Evolutionary conservation across 2,329 filamentous ascomycete genomes (phyloP).

Genomic region (Paecilomyces formosus): DNA sequence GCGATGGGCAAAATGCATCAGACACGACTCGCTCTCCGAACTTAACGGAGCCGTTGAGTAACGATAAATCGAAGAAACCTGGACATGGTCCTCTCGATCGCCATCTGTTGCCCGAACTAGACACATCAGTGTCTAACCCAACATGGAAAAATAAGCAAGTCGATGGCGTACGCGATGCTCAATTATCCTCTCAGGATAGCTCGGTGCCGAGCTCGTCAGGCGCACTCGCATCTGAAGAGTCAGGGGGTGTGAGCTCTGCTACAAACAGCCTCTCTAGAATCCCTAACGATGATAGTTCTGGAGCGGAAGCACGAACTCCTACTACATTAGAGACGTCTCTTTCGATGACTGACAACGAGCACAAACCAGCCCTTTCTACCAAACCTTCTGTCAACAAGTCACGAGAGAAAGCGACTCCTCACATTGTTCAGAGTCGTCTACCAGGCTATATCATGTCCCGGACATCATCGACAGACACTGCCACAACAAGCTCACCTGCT

Average conservation of each 20-base stretch:
- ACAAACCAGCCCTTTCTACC: conserved; percentile 16
- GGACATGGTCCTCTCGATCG: conserved; percentile 13
- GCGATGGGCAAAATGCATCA: conserved; percentile 14
- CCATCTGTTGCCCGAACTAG: conserved; percentile 20
- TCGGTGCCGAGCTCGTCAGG: conserved; percentile 21
- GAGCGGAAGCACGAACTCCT: conserved; percentile 20
- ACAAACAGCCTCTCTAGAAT: conserved; percentile 23
- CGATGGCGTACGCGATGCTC: conserved; percentile 16
- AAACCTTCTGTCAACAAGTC: conserved; percentile 18
- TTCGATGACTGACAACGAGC: conserved; percentile 23
- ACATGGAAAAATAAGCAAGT: conserved; percentile 16
- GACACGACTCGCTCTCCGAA: conserved; percentile 14
- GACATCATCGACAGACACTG: conserved; percentile 34
- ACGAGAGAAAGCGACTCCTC: conserved; percentile 26
- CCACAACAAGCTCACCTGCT: conserved; percentile 36
- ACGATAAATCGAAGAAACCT: conserved; percentile 18
- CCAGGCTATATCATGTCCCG: conserved; percentile 37
- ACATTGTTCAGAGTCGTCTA: conserved; percentile 39
- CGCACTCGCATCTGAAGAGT: conserved; percentile 21
- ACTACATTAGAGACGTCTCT: conserved; percentile 20
- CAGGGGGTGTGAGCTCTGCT: conserved; percentile 16
- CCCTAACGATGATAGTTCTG: conserved; percentile 17
- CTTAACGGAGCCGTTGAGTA: conserved; percentile 10
- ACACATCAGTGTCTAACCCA: conserved; percentile 14
- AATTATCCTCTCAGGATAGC: conserved; percentile 24